Base-by-base conservation (phyloP, 352 stramenopile species). In the Pythium sukuiense region DNA sequence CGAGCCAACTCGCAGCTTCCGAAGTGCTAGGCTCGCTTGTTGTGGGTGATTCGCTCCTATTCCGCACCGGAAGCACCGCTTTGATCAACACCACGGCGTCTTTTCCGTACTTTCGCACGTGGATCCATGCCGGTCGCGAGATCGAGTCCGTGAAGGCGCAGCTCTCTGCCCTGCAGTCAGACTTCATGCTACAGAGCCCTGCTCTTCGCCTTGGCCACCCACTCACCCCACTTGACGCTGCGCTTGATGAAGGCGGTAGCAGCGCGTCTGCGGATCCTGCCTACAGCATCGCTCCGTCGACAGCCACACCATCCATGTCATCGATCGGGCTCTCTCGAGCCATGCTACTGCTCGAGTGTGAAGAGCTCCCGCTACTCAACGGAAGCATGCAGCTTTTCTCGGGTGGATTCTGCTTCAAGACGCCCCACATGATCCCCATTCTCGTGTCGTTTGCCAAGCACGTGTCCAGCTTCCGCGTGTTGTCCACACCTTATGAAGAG, bases 61-160 rank as follows among this genome's bases (percentile, higher is more conserved):
- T 82, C 7, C 54, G 65, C 4, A 18, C 65, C 1, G 11, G 58
- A 3, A 16, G 35, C 7, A 30, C 8, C 45, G 60, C 5, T 48
- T 58, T 20, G 55, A 54, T 93, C 3, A 72, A 77, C n/a, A 67
- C 87, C 24, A 93, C 85, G 0, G 72, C 79, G 24, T 60, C 67
- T 29, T 92, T 93, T 53, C 63, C 81, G 6, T 82, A 84, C 64
- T 83, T 92, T 49, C 77, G 79, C 3, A 85, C 83, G 13, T 93
- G 85, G 85, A 65, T 85, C 50, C 75, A 87, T 46, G 33, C 52
- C 1, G 79, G 81, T 0, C 50, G 71, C 8, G 83, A 93, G 63
- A 73, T 74, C 4, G 69, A 82, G 5, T 75, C 72, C 49, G 77
- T 82, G 33, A 66, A 71, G 3, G 63, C 72, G 8, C 48, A 88